A percentile compares a stretch with the other conserved stretches of the same genome.
These are phyloP conservation scores for Kazachstania psychrophila DNA, from an alignment of 805 yeast species.

Conservation along the genomic window DNA sequence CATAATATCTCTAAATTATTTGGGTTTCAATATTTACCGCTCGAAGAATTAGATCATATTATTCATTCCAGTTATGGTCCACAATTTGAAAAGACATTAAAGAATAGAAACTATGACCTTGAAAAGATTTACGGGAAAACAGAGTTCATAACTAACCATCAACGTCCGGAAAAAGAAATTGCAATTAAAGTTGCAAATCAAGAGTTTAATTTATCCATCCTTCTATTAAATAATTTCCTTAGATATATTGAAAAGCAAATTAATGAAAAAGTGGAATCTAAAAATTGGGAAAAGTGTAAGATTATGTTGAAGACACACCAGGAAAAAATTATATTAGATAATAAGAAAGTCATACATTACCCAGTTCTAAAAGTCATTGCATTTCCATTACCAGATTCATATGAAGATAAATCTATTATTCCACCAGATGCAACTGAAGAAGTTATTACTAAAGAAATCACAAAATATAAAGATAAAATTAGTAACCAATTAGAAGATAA, in stretches of 20 bases:
- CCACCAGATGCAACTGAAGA: background rate
- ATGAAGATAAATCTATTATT: constrained; percentile 12
- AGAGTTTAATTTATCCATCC: constrained; percentile 56
- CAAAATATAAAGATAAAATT: constrained; percentile 6
- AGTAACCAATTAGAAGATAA: background rate
- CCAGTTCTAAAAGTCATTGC: constrained; percentile 30
- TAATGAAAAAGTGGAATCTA: constrained; percentile 5
- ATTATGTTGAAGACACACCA: constrained; percentile 17
- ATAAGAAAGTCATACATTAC: constrained; percentile 8
- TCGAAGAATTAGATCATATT: constrained; percentile 58
- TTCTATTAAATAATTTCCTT: constrained; percentile 41
- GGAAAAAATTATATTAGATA: constrained; percentile 2
- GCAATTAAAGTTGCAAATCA: constrained; percentile 44
- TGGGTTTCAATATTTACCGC: constrained; percentile 84
- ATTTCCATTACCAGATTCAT: constrained; percentile 25
- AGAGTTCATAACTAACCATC: constrained; percentile 15
- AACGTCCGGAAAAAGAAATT: constrained; percentile 17
- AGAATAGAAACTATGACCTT: constrained; percentile 9
- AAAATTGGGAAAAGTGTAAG: constrained; percentile 18
- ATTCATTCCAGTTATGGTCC: constrained; percentile 40
- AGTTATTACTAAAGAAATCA: constrained; percentile 4
- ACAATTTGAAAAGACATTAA: constrained; percentile 10
- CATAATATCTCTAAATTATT: constrained; percentile 74
- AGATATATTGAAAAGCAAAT: constrained; percentile 28
- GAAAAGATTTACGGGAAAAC: constrained; percentile 17